phyloP scores from a whole-genome alignment of 768 basidiomycete genomes.

The Galerina sulciceps region DNA sequence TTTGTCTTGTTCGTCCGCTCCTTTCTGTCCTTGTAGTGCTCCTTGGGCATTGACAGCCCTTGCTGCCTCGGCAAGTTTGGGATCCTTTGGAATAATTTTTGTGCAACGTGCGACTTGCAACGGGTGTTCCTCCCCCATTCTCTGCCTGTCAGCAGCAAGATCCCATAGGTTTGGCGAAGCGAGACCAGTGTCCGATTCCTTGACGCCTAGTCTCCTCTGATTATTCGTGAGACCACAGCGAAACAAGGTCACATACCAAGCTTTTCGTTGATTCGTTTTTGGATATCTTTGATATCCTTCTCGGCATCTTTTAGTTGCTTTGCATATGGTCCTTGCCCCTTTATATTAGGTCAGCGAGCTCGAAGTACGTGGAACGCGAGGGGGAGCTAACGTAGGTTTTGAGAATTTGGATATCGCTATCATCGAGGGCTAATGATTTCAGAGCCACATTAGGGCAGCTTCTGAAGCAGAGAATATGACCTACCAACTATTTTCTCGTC shows the following conservation, averaged over 20 bases:
- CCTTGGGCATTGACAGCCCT: slow-evolving; percentile 79
- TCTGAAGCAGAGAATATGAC: slow-evolving; percentile 25
- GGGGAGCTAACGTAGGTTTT: slow-evolving; percentile 85
- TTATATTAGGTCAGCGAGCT: slow-evolving; percentile 10
- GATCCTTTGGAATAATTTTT: slow-evolving; percentile 91
- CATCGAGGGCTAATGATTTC: slow-evolving; percentile 76
- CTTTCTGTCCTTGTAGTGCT: slow-evolving; percentile 86
- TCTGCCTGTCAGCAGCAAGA: slow-evolving; percentile 86
- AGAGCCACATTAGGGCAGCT: slow-evolving; percentile 12
- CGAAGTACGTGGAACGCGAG: not conserved
- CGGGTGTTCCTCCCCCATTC: slow-evolving; percentile 92
- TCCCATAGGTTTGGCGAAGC: slow-evolving; percentile 99
- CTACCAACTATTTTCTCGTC: slow-evolving; percentile 92
- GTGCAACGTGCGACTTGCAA: slow-evolving; percentile 98
- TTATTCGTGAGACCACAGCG: slow-evolving; percentile 6
- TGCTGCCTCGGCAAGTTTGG: slow-evolving; percentile 76
- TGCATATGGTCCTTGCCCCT: slow-evolving; percentile 99
- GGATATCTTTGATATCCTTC: slow-evolving; percentile 91
- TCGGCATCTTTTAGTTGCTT: slow-evolving; percentile 86
- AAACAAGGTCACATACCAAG: slow-evolving; percentile 57
- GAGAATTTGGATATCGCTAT: slow-evolving; percentile 97
- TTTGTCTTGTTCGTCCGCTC: slow-evolving; percentile 98
- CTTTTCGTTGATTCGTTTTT: slow-evolving; percentile 97
- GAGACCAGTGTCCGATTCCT: slow-evolving; percentile 97
- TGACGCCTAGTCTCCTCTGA: slow-evolving; percentile 65